Percentiles rank a stretch among this genome's conserved stretches.
phyloP scores from a whole-genome alignment of 768 basidiomycete species.

The Mycena galopus region DNA sequence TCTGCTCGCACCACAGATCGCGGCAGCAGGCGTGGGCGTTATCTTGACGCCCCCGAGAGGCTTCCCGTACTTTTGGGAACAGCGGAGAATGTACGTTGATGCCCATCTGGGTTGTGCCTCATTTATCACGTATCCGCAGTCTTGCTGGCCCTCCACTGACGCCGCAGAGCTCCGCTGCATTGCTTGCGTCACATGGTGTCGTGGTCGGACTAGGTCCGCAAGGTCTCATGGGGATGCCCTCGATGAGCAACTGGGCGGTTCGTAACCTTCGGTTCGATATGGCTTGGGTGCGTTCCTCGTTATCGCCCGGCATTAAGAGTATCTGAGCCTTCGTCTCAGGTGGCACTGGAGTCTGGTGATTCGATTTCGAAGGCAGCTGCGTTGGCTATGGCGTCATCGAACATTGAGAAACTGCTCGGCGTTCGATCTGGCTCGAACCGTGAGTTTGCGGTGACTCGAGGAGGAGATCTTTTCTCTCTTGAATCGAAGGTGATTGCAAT shows the following conservation, averaged over 20 bases:
- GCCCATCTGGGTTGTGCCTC: not conserved
- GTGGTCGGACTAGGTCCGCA: slow-evolving; percentile 70
- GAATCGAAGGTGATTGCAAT: slow-evolving; percentile 57
- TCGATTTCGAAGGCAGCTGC: slow-evolving; percentile 49
- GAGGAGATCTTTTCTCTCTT: slow-evolving; percentile 54
- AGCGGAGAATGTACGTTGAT: slow-evolving; percentile 64
- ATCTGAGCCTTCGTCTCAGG: slow-evolving; percentile 35
- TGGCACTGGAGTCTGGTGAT: slow-evolving; percentile 47
- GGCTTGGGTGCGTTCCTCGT: slow-evolving; percentile 71
- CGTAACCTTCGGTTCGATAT: slow-evolving; percentile 81
- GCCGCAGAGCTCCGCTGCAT: slow-evolving; percentile 65
- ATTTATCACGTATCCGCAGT: slow-evolving; percentile 37
- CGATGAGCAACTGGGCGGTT: slow-evolving; percentile 59
- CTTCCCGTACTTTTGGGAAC: slow-evolving; percentile 79
- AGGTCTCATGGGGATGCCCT: not conserved
- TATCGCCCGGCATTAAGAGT: not conserved
- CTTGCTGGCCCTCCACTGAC: slow-evolving; percentile 60
- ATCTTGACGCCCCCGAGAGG: slow-evolving; percentile 75
- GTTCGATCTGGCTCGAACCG: slow-evolving; percentile 45
- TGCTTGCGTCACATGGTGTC: slow-evolving; percentile 73
- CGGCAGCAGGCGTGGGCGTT: slow-evolving; percentile 75
- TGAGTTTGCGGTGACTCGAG: slow-evolving; percentile 54
- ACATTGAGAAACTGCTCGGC: slow-evolving; percentile 59
- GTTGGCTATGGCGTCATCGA: slow-evolving; percentile 55
- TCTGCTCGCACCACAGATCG: slow-evolving; percentile 80